A percentile compares a stretch with the other conserved stretches of the same genome.
Conservation (phyloP, 1,284 basidiomycete species). For the Cryptococcus hybrid region DNA sequence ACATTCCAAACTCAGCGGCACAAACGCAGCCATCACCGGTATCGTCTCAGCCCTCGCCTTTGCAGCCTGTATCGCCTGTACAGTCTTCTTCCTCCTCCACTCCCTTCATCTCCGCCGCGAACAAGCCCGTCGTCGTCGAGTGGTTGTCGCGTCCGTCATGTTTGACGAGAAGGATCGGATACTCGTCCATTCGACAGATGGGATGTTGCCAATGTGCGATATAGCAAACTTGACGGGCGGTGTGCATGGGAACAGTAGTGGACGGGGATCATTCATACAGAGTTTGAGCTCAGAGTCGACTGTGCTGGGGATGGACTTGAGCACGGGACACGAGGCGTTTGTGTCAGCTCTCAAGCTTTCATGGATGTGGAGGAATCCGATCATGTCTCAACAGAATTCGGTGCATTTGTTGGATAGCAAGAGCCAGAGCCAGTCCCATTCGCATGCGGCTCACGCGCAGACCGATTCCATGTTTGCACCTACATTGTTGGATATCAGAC, state of each 20-base stretch:
- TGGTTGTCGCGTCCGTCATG: constrained; percentile 51
- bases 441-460: neutral
- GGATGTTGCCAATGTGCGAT: constrained; percentile 51
- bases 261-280: constrained; percentile 10
- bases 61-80: constrained; percentile 48
- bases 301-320: constrained; percentile 49
- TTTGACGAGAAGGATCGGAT: constrained; percentile 49
- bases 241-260: constrained; percentile 5
- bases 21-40: constrained; percentile 48
- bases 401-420: constrained; percentile 2
- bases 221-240: constrained; percentile 41
- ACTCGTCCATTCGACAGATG: constrained; percentile 51
- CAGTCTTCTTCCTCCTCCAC: constrained; percentile 47
- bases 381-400: constrained; percentile 20
- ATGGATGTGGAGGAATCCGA: constrained; percentile 50
- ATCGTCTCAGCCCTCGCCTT: constrained; percentile 51
- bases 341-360: constrained; percentile 49
- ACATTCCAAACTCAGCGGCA: constrained; percentile 27
- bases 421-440: neutral
- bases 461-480: constrained; percentile 7
- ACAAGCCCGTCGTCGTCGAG: constrained; percentile 46
- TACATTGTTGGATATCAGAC: constrained; percentile 23
- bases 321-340: constrained; percentile 50
- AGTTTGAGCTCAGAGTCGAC: constrained; percentile 27
- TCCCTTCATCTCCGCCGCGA: constrained; percentile 42